phyloP scores from a whole-genome alignment of 371 early-diverging fungal species.

The Dinochytrium kinnereticum region DNA sequence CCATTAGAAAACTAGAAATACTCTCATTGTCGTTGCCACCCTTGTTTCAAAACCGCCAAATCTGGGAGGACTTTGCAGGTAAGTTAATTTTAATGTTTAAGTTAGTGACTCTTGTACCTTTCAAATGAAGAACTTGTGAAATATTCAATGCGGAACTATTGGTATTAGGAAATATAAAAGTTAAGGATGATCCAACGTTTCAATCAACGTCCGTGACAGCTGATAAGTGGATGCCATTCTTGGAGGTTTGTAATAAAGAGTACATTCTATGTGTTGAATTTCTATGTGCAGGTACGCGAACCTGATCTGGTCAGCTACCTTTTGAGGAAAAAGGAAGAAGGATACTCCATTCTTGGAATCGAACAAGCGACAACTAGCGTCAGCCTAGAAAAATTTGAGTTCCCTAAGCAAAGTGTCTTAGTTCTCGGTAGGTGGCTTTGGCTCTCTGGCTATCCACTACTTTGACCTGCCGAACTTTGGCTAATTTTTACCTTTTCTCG shows the following conservation, averaged over 20 bases:
- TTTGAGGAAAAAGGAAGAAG: constrained; percentile 56
- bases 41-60: constrained; percentile 66
- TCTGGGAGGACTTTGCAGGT: constrained; percentile 60
- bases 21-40: constrained; percentile 67
- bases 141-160: constrained; percentile 67
- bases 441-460: background rate
- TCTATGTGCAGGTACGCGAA: constrained; percentile 47
- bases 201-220: constrained; percentile 57
- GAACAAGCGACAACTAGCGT: constrained; percentile 70
- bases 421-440: constrained; percentile 50
- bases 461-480: too few species aligned
- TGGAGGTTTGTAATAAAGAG: constrained; percentile 48
- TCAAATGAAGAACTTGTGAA: constrained; percentile 70
- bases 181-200: constrained; percentile 61
- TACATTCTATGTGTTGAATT: background rate
- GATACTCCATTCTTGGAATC: constrained; percentile 66
- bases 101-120: constrained; percentile 10
- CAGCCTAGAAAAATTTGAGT: constrained; percentile 57
- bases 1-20: constrained; percentile 54
- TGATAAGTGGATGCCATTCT: constrained; percentile 69
- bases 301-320: constrained; percentile 54
- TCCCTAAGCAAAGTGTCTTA: constrained; percentile 63
- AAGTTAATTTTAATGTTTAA: constrained; percentile 1
- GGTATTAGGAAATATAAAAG: constrained; percentile 53
- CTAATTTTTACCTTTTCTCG: background rate